phyloP scores from a whole-genome alignment of 371 early-diverging fungal species.

The Mucor ambiguus region DNA sequence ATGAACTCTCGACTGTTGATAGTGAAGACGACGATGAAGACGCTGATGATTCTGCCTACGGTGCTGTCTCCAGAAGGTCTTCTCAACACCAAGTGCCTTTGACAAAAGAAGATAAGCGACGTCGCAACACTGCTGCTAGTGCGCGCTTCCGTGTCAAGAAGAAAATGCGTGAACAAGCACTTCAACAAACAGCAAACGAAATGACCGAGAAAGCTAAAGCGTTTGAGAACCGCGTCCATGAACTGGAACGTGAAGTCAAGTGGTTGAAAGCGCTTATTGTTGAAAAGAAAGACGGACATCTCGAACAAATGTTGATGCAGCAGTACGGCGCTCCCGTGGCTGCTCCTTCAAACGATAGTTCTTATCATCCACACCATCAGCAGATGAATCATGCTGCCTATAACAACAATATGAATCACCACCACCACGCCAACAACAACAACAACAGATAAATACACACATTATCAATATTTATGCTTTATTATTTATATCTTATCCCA shows the following conservation, averaged over 20 bases:
- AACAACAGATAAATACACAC: not conserved
- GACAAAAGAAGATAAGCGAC: constrained; percentile 84
- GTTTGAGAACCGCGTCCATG: constrained; percentile 74
- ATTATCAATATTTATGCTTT: not conserved
- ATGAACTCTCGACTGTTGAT: constrained; percentile 4
- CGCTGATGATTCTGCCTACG: not conserved
- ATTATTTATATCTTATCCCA: not conserved
- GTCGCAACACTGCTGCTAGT: constrained; percentile 93
- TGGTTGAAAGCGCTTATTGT: constrained; percentile 88
- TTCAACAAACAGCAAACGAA: constrained; percentile 82
- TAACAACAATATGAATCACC: not conserved
- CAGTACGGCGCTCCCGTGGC: not conserved
- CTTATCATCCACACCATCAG: not conserved
- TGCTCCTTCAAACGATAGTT: not conserved
- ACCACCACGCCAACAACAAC: not conserved
- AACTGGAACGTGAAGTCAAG: constrained; percentile 88
- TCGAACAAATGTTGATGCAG: constrained; percentile 31
- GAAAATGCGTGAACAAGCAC: constrained; percentile 82
- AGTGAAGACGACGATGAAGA: constrained; percentile 5
- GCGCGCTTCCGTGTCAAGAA: constrained; percentile 97
- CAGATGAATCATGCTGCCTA: not conserved
- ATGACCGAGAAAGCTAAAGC: constrained; percentile 78
- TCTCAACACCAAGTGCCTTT: constrained; percentile 2
- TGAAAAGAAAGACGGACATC: constrained; percentile 65
- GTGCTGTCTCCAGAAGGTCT: not conserved